Evolutionary conservation across 169 alveolate species (phyloP).

Genomic region (Babesia divergens): DNA sequence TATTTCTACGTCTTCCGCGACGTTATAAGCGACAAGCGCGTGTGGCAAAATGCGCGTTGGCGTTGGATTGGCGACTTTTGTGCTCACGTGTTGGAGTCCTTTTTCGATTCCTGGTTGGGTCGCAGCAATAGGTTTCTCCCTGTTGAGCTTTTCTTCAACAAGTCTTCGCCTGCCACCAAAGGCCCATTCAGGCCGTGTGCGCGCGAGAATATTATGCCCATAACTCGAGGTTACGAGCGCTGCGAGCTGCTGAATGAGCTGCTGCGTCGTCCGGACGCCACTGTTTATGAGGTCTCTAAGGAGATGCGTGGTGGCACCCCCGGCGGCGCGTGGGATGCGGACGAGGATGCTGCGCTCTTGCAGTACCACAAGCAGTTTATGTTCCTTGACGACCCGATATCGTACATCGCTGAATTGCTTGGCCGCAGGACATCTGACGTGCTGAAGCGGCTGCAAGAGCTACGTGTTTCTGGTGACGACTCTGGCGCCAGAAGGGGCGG

Average conservation of each 20-base stretch:
- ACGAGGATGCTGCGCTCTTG: slow-evolving; percentile 31
- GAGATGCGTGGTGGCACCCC: slow-evolving; percentile 1
- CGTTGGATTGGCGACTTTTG: slow-evolving; percentile 48
- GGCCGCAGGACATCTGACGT: slow-evolving; percentile 27
- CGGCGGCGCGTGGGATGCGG: slow-evolving; percentile 24
- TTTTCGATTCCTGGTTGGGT: slow-evolving; percentile 55
- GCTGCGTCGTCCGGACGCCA: slow-evolving; percentile 16
- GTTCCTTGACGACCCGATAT: slow-evolving; percentile 26
- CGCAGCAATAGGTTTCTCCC: slow-evolving; percentile 31
- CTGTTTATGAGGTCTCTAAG: slow-evolving; percentile 16
- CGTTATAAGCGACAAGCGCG: slow-evolving; percentile 6
- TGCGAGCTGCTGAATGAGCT: slow-evolving; percentile 24
- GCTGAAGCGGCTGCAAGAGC: slow-evolving; percentile 9
- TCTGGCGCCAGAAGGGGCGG: background rate
- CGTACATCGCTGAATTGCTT: slow-evolving; percentile 45
- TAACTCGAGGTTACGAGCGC: slow-evolving; percentile 20
- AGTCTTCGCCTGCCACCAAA: slow-evolving; percentile 26
- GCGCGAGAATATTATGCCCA: slow-evolving; percentile 12
- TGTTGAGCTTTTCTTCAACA: slow-evolving; percentile 49
- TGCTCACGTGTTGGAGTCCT: slow-evolving; percentile 36
- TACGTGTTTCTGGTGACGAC: background rate
- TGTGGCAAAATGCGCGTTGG: slow-evolving; percentile 36
- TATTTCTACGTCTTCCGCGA: slow-evolving; percentile 46
- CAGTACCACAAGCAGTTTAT: slow-evolving; percentile 27
- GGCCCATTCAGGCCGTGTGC: slow-evolving; percentile 44